Evolutionary conservation across 2,329 filamentous ascomycete genomes (phyloP).

Genomic region (Tolypocladium guangdongense): DNA sequence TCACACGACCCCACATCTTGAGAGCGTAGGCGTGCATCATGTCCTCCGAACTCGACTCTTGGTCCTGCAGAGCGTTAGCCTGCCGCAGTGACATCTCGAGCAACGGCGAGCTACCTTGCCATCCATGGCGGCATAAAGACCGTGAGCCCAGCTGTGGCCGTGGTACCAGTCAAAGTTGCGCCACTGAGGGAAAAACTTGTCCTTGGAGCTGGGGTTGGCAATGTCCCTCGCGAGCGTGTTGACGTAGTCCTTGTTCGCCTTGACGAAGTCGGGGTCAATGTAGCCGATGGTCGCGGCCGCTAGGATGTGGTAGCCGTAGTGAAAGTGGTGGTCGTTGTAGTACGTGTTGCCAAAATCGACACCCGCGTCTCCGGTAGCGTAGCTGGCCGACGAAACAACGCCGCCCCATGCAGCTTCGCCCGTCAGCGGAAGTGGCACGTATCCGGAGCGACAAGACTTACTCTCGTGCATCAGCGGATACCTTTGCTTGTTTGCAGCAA

Average conservation of each 20-base stretch:
- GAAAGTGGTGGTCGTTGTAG: constrained; percentile 69
- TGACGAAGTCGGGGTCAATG: constrained; percentile 65
- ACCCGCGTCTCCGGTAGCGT: constrained; percentile 54
- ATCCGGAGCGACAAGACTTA: constrained; percentile 20
- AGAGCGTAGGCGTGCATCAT: constrained; percentile 76
- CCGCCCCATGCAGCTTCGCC: constrained; percentile 60
- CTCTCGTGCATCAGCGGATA: constrained; percentile 55
- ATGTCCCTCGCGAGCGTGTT: constrained; percentile 74
- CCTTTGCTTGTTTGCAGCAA: constrained; percentile 56
- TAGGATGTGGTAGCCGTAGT: constrained; percentile 85
- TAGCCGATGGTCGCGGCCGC: constrained; percentile 73
- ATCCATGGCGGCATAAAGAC: constrained; percentile 57
- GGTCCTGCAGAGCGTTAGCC: constrained; percentile 31
- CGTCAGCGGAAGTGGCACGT: constrained; percentile 2
- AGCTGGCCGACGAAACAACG: constrained; percentile 65
- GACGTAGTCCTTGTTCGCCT: constrained; percentile 65
- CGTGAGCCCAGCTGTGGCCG: constrained; percentile 89
- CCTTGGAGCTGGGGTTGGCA: constrained; percentile 62
- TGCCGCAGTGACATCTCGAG: too few species aligned
- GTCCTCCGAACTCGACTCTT: constrained; percentile 87
- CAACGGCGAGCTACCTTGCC: constrained; percentile 47
- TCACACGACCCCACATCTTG: constrained; percentile 85
- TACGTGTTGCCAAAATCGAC: constrained; percentile 84
- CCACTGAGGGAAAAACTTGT: constrained; percentile 70
- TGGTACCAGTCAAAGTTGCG: constrained; percentile 89